These are phyloP conservation scores for Rosa chinensis DNA, from an alignment of 306 rosid species.

Conservation along the genomic window DNA sequence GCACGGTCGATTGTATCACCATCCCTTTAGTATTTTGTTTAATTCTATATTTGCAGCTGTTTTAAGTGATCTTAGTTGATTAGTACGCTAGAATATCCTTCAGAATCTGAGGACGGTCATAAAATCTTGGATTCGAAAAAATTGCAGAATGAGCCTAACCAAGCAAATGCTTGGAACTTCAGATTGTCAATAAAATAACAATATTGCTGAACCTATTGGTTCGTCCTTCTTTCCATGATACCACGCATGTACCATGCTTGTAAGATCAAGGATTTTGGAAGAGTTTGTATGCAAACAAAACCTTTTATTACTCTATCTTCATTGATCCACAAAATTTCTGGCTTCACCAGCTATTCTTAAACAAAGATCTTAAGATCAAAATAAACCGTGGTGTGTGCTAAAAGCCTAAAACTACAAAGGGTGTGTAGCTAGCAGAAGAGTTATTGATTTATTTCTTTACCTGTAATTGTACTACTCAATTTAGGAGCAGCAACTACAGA, in stretches of 20 bases:
- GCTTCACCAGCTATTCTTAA: too few relatives aligned
- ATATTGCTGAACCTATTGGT: too few relatives aligned
- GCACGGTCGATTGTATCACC: neutral
- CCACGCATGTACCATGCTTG: too few relatives aligned
- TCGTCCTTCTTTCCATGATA: too few relatives aligned
- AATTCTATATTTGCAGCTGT: neutral
- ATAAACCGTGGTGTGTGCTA: neutral
- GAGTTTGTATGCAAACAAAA: too few relatives aligned
- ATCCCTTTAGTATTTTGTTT: too few relatives aligned
- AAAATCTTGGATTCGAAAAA: neutral
- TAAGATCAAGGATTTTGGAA: too few relatives aligned
- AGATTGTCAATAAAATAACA: too few relatives aligned
- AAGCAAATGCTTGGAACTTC: neutral
- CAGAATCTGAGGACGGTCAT: neutral
- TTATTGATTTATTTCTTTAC: too few relatives aligned
- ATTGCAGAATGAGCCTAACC: neutral
- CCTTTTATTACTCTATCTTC: too few relatives aligned
- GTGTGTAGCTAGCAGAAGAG: neutral
- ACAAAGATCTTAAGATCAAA: neutral
- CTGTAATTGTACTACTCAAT: neutral
- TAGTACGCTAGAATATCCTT: neutral
- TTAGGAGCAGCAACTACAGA: neutral
- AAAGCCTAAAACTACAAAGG: too few relatives aligned
- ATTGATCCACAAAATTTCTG: too few relatives aligned
- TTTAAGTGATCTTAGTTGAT: neutral